Evolutionary conservation across 352 stramenopile genomes (phyloP).

Genomic region (Phytopythium sindhum): DNA sequence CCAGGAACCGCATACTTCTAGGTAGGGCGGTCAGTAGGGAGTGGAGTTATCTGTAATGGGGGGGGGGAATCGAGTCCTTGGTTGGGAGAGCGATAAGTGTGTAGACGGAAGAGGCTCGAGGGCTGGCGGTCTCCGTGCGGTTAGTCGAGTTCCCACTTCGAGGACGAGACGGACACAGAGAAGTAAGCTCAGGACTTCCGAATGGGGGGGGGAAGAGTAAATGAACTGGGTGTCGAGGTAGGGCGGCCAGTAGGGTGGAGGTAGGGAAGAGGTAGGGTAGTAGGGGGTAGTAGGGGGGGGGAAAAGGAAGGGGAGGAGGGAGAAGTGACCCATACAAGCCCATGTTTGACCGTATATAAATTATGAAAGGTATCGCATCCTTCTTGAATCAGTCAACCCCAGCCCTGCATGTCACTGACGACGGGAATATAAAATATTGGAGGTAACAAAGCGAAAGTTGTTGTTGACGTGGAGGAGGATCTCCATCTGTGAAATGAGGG

Average conservation of each 20-base stretch:
- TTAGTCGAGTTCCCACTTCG: neutral
- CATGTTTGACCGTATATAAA: neutral
- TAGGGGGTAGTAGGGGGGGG: too few species aligned
- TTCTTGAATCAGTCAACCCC: neutral
- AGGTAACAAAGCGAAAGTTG: neutral
- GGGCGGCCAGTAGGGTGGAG: too few species aligned
- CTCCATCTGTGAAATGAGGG: neutral
- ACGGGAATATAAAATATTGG: neutral
- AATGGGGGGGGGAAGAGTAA: constrained; percentile 1
- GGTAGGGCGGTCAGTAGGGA: neutral
- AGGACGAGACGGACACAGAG: neutral
- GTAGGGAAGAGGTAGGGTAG: neutral
- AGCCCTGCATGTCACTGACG: neutral
- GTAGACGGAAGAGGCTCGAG: constrained; percentile 2
- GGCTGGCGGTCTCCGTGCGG: neutral
- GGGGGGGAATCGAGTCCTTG: neutral
- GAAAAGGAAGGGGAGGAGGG: neutral
- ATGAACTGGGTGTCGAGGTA: constrained; percentile 1
- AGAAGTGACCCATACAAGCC: neutral
- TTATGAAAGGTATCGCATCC: neutral
- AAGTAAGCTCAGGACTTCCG: neutral
- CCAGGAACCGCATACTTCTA: neutral
- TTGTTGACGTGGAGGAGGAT: too few species aligned
- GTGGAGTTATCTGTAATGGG: too few species aligned
- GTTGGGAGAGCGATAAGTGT: neutral